phyloP scores from a whole-genome alignment of 495 filamentous ascomycete species.

The Talaromyces borbonicus region DNA sequence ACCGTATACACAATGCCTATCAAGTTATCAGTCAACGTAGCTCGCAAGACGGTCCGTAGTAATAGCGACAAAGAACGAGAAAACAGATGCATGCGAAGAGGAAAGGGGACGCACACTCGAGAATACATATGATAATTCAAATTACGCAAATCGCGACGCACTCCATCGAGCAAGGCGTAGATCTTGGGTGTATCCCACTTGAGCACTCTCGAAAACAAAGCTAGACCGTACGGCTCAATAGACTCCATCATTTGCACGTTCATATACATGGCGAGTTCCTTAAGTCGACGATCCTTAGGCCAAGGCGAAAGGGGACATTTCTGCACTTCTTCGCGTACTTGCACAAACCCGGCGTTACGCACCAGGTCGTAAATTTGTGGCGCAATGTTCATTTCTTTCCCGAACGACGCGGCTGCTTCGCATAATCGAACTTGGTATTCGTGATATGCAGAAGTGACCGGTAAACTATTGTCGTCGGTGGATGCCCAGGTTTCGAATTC shows the following conservation, averaged over 20 bases:
- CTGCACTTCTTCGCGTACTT: constrained; percentile 23
- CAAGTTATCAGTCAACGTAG: neutral
- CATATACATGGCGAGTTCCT: constrained; percentile 37
- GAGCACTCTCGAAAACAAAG: constrained; percentile 44
- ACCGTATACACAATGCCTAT: constrained; percentile 6
- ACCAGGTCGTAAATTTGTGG: constrained; percentile 18
- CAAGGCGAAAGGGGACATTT: constrained; percentile 36
- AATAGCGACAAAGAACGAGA: no score
- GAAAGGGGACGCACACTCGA: neutral
- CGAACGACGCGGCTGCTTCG: constrained; percentile 26
- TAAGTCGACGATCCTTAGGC: constrained; percentile 39
- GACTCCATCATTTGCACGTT: constrained; percentile 29
- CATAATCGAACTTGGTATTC: constrained; percentile 22
- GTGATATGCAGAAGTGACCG: constrained; percentile 13
- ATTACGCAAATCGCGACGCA: constrained; percentile 4
- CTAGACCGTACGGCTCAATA: constrained; percentile 42
- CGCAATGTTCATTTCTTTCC: constrained; percentile 30
- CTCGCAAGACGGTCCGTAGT: no score
- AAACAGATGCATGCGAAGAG: no score
- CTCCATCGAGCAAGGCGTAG: neutral
- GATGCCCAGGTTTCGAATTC: constrained; percentile 33
- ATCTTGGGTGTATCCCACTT: constrained; percentile 5
- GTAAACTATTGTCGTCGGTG: constrained; percentile 31
- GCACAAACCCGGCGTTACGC: constrained; percentile 43
- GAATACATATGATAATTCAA: constrained; percentile 8